phyloP scores from a whole-genome alignment of 805 yeast species.

The Metschnikowia bowlesiae region DNA sequence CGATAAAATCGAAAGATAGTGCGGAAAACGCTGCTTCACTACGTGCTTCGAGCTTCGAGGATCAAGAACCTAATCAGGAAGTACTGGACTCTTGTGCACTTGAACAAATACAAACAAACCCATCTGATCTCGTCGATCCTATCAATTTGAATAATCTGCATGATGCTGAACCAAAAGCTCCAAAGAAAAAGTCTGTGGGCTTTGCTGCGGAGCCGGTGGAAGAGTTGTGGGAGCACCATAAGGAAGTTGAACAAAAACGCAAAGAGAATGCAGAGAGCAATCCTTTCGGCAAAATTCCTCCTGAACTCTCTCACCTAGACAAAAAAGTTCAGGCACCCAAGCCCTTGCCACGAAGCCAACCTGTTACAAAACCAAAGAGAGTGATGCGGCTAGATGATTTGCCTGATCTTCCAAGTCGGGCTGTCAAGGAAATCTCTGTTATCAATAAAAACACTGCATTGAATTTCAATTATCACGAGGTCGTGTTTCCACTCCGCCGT shows the following conservation, averaged over 20 bases:
- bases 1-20: neutral
- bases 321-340: conserved; percentile 25
- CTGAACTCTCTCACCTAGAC: conserved; percentile 37
- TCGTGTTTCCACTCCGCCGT: conserved; percentile 45
- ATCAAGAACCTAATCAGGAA: neutral
- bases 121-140: neutral
- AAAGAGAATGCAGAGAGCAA: conserved; percentile 24
- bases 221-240: conserved; percentile 34
- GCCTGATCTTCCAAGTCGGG: conserved; percentile 39
- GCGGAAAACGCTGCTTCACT: neutral
- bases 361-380: conserved; percentile 7
- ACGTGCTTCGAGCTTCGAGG: neutral
- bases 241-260: conserved; percentile 23
- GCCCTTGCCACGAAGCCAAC: conserved; percentile 17
- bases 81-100: too few relatives aligned
- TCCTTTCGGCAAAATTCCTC: conserved; percentile 39
- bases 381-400: conserved; percentile 40
- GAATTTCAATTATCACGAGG: conserved; percentile 50
- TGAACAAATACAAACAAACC: too few relatives aligned
- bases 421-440: conserved; percentile 42
- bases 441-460: conserved; percentile 42
- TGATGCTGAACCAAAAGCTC: neutral
- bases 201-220: conserved; percentile 37
- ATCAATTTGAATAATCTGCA: too few relatives aligned
- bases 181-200: conserved; percentile 22